Evolutionary conservation across 2,329 filamentous ascomycete genomes (phyloP).

Genomic region (Rutstroemia sp.): DNA sequence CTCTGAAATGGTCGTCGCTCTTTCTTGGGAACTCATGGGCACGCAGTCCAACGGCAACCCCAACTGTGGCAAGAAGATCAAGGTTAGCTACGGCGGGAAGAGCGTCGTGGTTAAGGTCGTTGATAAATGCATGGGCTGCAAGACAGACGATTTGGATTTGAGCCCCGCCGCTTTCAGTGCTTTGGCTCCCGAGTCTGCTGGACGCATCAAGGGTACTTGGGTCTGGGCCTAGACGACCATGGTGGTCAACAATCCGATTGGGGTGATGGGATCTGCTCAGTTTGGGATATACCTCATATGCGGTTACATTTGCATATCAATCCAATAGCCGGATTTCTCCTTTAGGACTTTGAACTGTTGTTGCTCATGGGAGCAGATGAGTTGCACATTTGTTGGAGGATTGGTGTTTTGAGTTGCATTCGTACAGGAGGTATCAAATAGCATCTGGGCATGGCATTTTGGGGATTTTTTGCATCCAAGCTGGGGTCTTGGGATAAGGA

Average conservation of each 20-base stretch:
- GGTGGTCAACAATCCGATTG: not conserved
- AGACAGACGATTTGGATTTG: conserved; percentile 48
- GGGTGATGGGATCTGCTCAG: not conserved
- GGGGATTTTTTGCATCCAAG: not conserved
- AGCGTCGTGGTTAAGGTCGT: conserved; percentile 50
- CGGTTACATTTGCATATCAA: not conserved
- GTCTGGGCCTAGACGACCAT: conserved; percentile 29
- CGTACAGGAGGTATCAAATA: not conserved
- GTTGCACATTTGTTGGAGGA: not conserved
- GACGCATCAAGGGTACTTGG: conserved; percentile 39
- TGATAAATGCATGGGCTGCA: conserved; percentile 73
- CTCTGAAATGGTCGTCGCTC: conserved; percentile 57
- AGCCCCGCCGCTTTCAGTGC: conserved; percentile 48
- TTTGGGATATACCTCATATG: not conserved
- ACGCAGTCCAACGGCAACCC: conserved; percentile 57
- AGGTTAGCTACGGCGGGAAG: conserved; percentile 55
- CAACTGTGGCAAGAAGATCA: conserved; percentile 63
- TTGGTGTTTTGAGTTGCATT: not conserved
- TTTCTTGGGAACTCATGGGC: conserved; percentile 59
- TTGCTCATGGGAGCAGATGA: no score
- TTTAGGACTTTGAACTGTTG: no score
- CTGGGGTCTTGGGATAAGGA: not conserved
- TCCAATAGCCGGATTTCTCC: not conserved
- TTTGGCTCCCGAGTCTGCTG: conserved; percentile 39
- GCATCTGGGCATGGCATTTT: not conserved